phyloP scores from a whole-genome alignment of 202 grass and related monocot species.

The Schoenoplectus tabernaemontani region DNA sequence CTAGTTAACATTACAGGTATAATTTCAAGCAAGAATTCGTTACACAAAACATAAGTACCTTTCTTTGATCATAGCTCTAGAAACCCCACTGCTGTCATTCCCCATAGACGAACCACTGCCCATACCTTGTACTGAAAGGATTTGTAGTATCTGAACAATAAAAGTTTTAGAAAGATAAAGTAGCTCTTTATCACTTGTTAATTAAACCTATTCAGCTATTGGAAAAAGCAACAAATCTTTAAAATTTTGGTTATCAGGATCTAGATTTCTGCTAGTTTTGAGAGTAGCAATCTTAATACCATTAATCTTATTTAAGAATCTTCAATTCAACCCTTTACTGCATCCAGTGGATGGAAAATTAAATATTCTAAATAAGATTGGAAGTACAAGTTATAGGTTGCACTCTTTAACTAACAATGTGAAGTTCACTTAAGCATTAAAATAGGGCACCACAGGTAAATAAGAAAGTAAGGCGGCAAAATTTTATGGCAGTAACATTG shows the following conservation, averaged over 20 bases:
- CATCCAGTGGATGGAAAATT: neutral
- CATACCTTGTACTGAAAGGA: slow-evolving; percentile 44
- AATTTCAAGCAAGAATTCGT: neutral
- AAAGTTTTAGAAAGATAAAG: slow-evolving; percentile 10
- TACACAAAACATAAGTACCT: slow-evolving; percentile 30
- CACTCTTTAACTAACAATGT: slow-evolving; percentile 1
- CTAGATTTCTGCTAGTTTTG: neutral
- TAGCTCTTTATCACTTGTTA: neutral
- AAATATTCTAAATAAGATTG: neutral
- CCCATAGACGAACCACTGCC: slow-evolving; percentile 34
- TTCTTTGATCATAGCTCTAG: slow-evolving; percentile 74
- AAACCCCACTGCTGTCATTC: slow-evolving; percentile 52
- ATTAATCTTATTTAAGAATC: slow-evolving; percentile 1
- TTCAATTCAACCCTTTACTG: neutral
- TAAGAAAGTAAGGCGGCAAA: neutral
- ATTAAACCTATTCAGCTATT: neutral
- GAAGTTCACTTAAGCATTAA: neutral
- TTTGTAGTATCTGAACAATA: slow-evolving; percentile 55
- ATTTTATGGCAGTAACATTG: slow-evolving; percentile 29
- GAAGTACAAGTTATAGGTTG: neutral
- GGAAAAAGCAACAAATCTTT: neutral
- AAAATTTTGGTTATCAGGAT: neutral
- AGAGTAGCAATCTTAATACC: neutral
- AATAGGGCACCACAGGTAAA: neutral
- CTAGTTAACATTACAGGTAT: neutral